Evolutionary conservation across 2,329 filamentous ascomycete genomes (phyloP).

Genomic region (Epichloe elymi): DNA sequence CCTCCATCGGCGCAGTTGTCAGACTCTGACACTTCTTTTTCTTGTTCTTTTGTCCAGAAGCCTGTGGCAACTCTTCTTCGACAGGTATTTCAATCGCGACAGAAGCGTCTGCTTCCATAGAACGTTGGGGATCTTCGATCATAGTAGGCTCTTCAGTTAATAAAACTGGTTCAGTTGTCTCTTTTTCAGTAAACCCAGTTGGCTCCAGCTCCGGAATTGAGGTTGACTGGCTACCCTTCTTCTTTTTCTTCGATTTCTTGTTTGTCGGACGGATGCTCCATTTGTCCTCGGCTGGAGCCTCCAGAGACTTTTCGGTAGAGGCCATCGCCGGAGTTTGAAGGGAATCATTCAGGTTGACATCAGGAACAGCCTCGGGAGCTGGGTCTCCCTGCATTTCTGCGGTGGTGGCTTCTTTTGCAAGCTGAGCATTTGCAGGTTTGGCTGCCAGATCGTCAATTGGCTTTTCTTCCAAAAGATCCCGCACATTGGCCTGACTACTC

Average conservation of each 20-base stretch:
- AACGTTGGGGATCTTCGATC: not conserved
- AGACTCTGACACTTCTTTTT: slow-evolving; percentile 7
- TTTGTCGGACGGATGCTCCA: slow-evolving; percentile 5
- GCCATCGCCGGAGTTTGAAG: not conserved
- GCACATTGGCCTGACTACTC: slow-evolving; percentile 7
- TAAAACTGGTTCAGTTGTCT: not conserved
- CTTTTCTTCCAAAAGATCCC: slow-evolving; percentile 7
- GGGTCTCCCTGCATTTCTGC: not conserved
- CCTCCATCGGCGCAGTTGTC: not conserved
- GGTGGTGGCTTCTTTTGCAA: not conserved
- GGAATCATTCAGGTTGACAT: not conserved
- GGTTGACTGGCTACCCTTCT: slow-evolving; percentile 16
- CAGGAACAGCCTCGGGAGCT: not conserved
- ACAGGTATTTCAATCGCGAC: not conserved
- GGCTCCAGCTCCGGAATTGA: slow-evolving; percentile 1
- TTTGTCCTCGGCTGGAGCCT: slow-evolving; percentile 10
- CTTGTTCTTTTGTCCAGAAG: slow-evolving; percentile 8
- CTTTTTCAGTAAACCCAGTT: not conserved
- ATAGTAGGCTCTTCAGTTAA: slow-evolving; percentile 3
- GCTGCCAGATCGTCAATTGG: not conserved
- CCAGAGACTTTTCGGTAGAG: not conserved
- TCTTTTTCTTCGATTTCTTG: slow-evolving; percentile 19
- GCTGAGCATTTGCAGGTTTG: not conserved
- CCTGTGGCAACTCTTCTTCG: slow-evolving; percentile 2
- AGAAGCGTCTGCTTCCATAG: not conserved